These are phyloP conservation scores for Eucalyptus globulus DNA, from an alignment of 345 rosid genomes.

Conservation along the genomic window DNA sequence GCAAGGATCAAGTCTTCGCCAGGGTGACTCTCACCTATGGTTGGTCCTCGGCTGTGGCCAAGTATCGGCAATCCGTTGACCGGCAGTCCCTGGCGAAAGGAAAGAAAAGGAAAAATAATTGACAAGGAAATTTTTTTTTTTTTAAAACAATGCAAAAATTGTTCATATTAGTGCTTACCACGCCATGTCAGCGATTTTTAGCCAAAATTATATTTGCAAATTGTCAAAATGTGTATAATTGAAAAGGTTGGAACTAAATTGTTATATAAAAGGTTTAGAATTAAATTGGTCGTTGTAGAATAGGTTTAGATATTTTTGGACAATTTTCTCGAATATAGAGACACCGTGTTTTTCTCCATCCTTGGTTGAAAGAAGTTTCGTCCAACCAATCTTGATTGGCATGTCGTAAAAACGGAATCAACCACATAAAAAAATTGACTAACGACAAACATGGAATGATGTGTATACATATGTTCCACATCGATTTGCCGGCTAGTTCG, in stretches of 20 bases:
- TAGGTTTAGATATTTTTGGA: background rate
- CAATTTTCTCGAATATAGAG: background rate
- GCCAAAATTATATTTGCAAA: background rate
- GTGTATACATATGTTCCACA: background rate
- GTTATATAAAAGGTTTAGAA: background rate
- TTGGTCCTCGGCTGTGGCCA: no score
- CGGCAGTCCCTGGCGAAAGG: background rate
- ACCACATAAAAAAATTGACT: background rate
- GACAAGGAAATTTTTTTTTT: no score
- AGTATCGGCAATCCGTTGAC: background rate
- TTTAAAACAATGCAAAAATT: no score
- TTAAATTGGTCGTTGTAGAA: accelerated
- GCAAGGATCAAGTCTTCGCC: background rate
- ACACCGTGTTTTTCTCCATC: background rate
- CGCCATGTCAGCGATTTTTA: accelerated
- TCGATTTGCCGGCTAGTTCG: background rate
- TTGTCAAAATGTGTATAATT: background rate
- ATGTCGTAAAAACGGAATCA: background rate
- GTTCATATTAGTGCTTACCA: background rate
- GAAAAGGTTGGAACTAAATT: background rate
- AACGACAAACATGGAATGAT: background rate
- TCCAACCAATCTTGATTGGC: background rate
- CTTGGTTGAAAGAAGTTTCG: background rate
- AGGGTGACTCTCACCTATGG: background rate
- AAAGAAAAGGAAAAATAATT: no score